phyloP scores from a whole-genome alignment of 345 rosid genomes.

The Eucalyptus tenuipes region DNA sequence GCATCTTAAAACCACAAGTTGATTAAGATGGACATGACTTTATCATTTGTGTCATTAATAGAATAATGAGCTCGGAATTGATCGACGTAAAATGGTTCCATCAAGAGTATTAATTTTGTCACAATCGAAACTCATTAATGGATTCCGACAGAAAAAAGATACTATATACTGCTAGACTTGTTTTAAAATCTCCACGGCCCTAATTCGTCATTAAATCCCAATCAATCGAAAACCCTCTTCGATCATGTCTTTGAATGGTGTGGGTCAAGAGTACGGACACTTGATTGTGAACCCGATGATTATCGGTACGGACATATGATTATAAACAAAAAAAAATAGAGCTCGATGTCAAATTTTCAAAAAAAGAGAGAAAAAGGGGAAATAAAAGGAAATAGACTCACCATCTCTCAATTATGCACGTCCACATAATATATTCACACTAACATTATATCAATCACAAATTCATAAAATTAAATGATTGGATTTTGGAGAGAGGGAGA shows the following conservation, averaged over 20 bases:
- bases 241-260: neutral
- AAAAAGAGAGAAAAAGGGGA: accelerated
- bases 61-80: accelerated
- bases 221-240: accelerated
- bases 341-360: accelerated
- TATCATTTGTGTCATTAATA: neutral
- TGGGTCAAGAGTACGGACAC: neutral
- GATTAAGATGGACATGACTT: neutral
- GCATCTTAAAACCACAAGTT: neutral
- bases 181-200: neutral
- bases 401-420: neutral
- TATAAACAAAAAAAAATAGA: neutral
- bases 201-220: accelerated
- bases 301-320: accelerated
- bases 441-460: neutral
- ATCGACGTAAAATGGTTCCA: neutral
- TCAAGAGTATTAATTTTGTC: neutral
- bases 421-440: neutral
- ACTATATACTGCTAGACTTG: accelerated
- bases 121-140: neutral
- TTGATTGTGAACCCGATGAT: accelerated
- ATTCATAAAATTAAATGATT: neutral
- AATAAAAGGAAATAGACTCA: neutral
- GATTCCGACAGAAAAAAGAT: neutral
- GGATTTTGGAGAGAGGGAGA: neutral